Percentiles rank a stretch among this genome's conserved stretches.
Conservation (phyloP, 768 basidiomycete genomes). For the Podaxis sp. region DNA sequence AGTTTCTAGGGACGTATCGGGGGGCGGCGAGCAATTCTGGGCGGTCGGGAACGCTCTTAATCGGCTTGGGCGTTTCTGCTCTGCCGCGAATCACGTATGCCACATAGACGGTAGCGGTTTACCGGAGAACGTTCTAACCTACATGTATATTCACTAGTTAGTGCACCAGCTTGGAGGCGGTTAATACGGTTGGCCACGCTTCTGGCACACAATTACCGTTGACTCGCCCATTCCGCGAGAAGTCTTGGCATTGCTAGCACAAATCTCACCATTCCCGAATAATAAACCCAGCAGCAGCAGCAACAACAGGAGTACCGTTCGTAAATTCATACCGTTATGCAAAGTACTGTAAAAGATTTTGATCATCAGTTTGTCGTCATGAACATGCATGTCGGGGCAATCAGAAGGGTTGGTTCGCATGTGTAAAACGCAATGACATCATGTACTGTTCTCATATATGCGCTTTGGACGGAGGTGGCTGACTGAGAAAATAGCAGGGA, state of each 20-base stretch:
- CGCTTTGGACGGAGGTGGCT: constrained; percentile 3
- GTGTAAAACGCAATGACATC: constrained; percentile 3
- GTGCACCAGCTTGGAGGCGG: not conserved
- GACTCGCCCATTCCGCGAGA: not conserved
- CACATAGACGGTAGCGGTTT: not conserved
- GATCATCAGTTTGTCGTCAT: not conserved
- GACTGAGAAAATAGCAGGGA: not conserved
- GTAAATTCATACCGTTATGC: not conserved
- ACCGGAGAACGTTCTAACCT: not conserved
- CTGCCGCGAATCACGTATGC: constrained; percentile 11
- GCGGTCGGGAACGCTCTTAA: not conserved
- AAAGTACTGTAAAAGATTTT: not conserved
- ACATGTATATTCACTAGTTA: not conserved
- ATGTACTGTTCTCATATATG: not conserved
- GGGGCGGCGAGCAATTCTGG: not conserved
- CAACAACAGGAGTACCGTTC: no score
- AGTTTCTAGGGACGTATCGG: not conserved
- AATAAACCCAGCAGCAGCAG: not conserved
- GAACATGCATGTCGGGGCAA: not conserved
- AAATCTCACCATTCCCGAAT: not conserved
- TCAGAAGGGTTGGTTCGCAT: not conserved
- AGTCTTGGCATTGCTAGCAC: not conserved
- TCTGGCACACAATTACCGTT: not conserved
- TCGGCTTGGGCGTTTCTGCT: not conserved
- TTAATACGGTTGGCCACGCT: not conserved